phyloP scores from a whole-genome alignment of 2,329 filamentous ascomycete genomes.

The Verticillium isaacii region DNA sequence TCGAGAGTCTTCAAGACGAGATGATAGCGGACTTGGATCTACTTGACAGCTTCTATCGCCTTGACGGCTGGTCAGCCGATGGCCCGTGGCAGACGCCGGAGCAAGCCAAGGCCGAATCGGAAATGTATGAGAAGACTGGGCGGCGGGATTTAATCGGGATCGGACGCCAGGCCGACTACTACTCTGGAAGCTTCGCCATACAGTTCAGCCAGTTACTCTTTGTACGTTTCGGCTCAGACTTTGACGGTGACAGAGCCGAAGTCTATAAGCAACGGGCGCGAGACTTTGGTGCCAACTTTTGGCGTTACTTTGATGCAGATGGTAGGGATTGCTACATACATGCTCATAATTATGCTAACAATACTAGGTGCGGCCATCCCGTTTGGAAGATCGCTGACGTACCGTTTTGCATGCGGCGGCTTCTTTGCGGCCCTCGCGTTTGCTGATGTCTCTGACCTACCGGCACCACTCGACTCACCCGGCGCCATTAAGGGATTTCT shows the following conservation, averaged over 20 bases:
- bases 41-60: constrained; percentile 33
- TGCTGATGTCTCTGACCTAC: constrained; percentile 27
- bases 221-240: constrained; percentile 32
- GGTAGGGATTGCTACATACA: constrained; percentile 19
- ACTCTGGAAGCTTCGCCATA: constrained; percentile 41
- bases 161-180: constrained; percentile 36
- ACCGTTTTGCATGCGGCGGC: constrained; percentile 36
- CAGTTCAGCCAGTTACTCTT: constrained; percentile 41
- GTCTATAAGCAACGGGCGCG: constrained; percentile 27
- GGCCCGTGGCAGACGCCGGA: constrained; percentile 29
- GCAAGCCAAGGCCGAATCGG: constrained; percentile 12
- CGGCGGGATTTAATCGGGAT: constrained; percentile 16
- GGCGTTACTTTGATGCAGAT: constrained; percentile 34
- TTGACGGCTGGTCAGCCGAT: constrained; percentile 36
- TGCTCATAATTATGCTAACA: background rate
- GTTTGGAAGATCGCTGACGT: constrained; percentile 39
- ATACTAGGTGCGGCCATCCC: constrained; percentile 36
- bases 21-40: constrained; percentile 24
- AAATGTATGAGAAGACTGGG: constrained; percentile 14
- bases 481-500: constrained; percentile 43
- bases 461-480: constrained; percentile 27
- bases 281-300: constrained; percentile 30
- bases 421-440: constrained; percentile 36
- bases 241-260: constrained; percentile 24
- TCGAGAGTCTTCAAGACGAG: background rate